Evolutionary conservation across 306 rosid species (phyloP), one percentile per base, ranked within the genome.

Genomic region (Acacia melanoxylon): DNA sequence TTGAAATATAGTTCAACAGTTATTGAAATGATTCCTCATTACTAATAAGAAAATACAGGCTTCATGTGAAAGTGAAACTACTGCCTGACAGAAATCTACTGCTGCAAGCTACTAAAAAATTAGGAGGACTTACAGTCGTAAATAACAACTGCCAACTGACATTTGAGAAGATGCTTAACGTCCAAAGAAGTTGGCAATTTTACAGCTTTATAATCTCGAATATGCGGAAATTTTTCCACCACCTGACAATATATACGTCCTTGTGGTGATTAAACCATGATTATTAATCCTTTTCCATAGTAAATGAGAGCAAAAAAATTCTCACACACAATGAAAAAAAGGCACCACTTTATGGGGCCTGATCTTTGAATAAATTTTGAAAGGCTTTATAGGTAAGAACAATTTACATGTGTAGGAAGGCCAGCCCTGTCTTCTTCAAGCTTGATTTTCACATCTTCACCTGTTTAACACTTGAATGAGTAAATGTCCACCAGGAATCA

Each of bases 151-250:
- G 82, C 97, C 75, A 91, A 83, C 84, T 93, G 98, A 84, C 85
- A 84, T 85, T 91, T 95, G 79, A 95, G 95, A 76, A 93, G 93
- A 78, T 85, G 54, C 76, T 84, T 89, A 74, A 83, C 88, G 80
- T 93, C 93, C 83, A 78, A 86, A 79, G 63, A 45, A 29, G 90
- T 78, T 56, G 92, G 95, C 82, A 93, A 79, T 61, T 68, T 89
- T 83, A 88, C 91, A 81, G 92, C 87, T 85, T 75, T 86, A 78
- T 87, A 93, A 74, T 87, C 93, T 74, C 76, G 88, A 71, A 95
- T 91, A 80, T 91, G 99, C 14, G 96, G 98, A 83, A 93, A 92
- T 79, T 93, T 95, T 80, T 89, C 87, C 49, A 85, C 85, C 88
- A 95, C 99, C 99, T 93, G 78, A 33, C 73, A 88, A 69, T 35